Evolutionary conservation across 805 yeast genomes (phyloP).

Genomic region (Candida insectalens): DNA sequence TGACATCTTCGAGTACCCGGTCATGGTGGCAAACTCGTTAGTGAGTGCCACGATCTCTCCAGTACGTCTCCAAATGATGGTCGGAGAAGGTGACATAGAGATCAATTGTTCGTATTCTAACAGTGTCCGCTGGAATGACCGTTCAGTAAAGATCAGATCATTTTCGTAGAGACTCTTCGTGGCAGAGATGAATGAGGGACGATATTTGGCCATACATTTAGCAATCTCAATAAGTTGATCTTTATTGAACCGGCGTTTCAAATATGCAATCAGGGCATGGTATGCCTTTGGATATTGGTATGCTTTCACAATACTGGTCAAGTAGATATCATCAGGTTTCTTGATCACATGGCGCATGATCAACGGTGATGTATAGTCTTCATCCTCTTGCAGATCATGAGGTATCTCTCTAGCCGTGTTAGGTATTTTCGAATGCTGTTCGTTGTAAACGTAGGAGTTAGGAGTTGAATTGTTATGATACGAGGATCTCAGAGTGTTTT

Average conservation of each 20-base stretch:
- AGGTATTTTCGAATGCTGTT: conserved; percentile 41
- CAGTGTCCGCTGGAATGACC: conserved; percentile 46
- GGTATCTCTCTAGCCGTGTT: conserved; percentile 38
- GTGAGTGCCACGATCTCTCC: conserved; percentile 79
- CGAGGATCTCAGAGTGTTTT: conserved; percentile 21
- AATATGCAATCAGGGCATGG: conserved; percentile 47
- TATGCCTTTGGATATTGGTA: conserved; percentile 57
- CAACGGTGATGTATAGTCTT: conserved; percentile 47
- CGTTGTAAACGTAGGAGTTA: conserved; percentile 37
- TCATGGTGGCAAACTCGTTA: conserved; percentile 59
- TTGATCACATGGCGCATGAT: conserved; percentile 47
- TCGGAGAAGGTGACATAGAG: conserved; percentile 62
- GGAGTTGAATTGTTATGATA: conserved; percentile 24
- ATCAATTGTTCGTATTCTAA: conserved; percentile 47
- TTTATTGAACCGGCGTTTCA: conserved; percentile 39
- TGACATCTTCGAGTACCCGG: conserved; percentile 53
- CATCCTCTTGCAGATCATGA: conserved; percentile 25
- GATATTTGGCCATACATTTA: conserved; percentile 51
- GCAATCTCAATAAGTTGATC: conserved; percentile 32
- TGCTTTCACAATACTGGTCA: conserved; percentile 32
- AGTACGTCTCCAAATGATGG: conserved; percentile 78
- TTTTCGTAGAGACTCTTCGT: conserved; percentile 64
- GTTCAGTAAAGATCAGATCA: conserved; percentile 55
- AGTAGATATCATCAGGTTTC: conserved; percentile 38
- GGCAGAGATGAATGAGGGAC: conserved; percentile 72